Base-by-base conservation (phyloP, 2,329 filamentous ascomycete genomes). In the Penicillium aurantiogriseum region DNA sequence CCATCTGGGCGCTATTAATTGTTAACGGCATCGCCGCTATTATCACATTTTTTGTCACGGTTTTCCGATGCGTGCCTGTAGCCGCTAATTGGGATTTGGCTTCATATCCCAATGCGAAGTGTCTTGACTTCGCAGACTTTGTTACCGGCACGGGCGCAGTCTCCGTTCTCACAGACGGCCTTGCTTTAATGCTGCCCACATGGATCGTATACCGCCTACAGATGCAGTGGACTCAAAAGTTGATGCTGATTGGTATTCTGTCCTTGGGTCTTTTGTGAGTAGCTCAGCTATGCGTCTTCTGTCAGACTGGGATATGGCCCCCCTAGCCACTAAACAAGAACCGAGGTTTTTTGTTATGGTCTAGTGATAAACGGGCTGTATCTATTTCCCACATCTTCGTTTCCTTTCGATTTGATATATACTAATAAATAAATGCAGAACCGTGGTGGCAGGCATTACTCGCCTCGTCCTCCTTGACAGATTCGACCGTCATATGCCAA, bases 201-300 rank as follows among this genome's bases (percentile, higher is more conserved):
- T 58, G 51, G 56, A 58, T 58, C 7, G 56, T 58, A 19, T 58
- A 58, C 21, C 50, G 35, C 9, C 51, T 58, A 4, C 50, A 58
- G 19, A 54, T 58, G 56, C 45, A 49, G 35, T 40, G 56, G 39
- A 54, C 36, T 36, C 45, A 58, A 11, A 58, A 58, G 17, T 21
- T 54, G 11, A 58, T 58, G 51, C 27, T 58, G 21, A 54, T 58
- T 25, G 56, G 56, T 8, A 58, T 58, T 36, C 7, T 58, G 8
- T 58, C 56, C 2, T 58, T 54, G n/a, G 56, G 56, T 35, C 56
- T 54, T 38, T 35, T 58, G 56, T 58, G 33, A 48, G 54, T 53
- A 11, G 4, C 17, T n/a, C 10, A 19, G 4, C 10, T 3, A n/a
- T 11, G 3, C 19, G 2, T 15, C 4, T 27, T 25, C 25, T 21